Conservation (phyloP, 805 yeast species). For the Metschnikowia anglica region DNA sequence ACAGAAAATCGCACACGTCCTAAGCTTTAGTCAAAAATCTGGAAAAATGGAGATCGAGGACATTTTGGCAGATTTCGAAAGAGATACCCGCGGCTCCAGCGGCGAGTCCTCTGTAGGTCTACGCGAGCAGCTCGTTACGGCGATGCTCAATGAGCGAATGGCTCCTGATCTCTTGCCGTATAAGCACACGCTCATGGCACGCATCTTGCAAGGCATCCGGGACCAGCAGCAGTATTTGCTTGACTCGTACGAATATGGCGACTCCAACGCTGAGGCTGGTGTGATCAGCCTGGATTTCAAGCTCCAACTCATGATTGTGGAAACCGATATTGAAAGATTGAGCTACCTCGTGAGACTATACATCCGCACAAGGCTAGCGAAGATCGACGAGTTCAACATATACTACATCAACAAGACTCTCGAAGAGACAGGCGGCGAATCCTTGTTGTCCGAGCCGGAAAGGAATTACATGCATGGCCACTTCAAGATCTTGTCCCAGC, state of each 20-base stretch:
- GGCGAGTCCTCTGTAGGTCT: constrained; percentile 24
- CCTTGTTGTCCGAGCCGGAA: constrained; percentile 57
- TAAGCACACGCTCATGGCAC: constrained; percentile 56
- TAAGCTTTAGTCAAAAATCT: not conserved
- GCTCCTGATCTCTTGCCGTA: constrained; percentile 85
- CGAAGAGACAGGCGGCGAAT: constrained; percentile 23
- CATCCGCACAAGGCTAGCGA: constrained; percentile 70
- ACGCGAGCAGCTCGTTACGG: constrained; percentile 47
- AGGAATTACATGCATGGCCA: constrained; percentile 65
- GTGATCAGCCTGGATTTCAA: constrained; percentile 54
- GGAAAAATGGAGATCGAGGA: constrained; percentile 63
- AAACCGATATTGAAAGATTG: constrained; percentile 86
- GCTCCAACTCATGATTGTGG: constrained; percentile 77
- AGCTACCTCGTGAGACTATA: constrained; percentile 80
- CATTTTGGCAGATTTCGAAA: constrained; percentile 64
- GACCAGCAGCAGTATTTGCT: constrained; percentile 70
- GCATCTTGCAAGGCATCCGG: constrained; percentile 59
- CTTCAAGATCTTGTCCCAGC: constrained; percentile 57
- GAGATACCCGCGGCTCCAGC: constrained; percentile 18
- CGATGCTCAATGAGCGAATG: constrained; percentile 83
- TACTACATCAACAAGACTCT: constrained; percentile 46
- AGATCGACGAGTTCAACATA: constrained; percentile 69
- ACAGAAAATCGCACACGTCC: too few species aligned
- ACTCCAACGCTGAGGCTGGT: constrained; percentile 40
- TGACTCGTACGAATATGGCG: constrained; percentile 74